A percentile compares a stretch with the other conserved stretches of the same genome.
These are phyloP conservation scores for Mycena capillaripes DNA, from an alignment of 768 basidiomycete genomes.

Conservation along the genomic window DNA sequence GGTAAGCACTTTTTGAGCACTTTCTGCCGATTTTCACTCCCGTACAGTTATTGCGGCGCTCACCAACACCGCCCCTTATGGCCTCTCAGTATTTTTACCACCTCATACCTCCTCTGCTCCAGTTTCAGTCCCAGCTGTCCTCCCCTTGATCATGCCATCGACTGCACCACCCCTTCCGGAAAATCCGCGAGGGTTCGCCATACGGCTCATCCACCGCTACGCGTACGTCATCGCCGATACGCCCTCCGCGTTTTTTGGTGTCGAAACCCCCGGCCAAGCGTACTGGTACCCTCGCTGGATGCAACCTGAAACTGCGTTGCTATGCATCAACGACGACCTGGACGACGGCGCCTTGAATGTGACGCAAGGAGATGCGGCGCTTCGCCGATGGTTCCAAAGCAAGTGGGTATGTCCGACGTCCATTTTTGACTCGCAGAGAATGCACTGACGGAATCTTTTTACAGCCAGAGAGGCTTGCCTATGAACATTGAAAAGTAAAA, in stretches of 20 bases:
- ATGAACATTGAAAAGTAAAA: slow-evolving; percentile 3
- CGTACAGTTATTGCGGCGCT: slow-evolving; percentile 29
- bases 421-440: not conserved
- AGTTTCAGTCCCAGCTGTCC: slow-evolving; percentile 34
- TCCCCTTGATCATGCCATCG: slow-evolving; percentile 33
- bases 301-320: slow-evolving; percentile 42
- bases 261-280: slow-evolving; percentile 20
- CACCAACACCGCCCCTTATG: slow-evolving; percentile 28
- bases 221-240: slow-evolving; percentile 48
- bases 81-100: slow-evolving; percentile 30
- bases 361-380: slow-evolving; percentile 21
- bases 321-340: slow-evolving; percentile 53
- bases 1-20: slow-evolving; percentile 8
- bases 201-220: slow-evolving; percentile 50
- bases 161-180: slow-evolving; percentile 31
- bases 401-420: slow-evolving; percentile 7
- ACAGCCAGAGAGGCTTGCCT: slow-evolving; percentile 17
- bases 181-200: slow-evolving; percentile 44
- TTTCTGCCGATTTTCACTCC: not conserved
- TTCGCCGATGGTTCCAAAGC: slow-evolving; percentile 16
- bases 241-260: slow-evolving; percentile 38
- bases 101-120: slow-evolving; percentile 28
- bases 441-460: not conserved
- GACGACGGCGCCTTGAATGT: slow-evolving; percentile 22
- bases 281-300: slow-evolving; percentile 35